Evolutionary conservation across 176 grass and related monocot genomes (phyloP), one percentile per base, ranked within the genome.

Genomic region (Aegilops sharonensis): DNA sequence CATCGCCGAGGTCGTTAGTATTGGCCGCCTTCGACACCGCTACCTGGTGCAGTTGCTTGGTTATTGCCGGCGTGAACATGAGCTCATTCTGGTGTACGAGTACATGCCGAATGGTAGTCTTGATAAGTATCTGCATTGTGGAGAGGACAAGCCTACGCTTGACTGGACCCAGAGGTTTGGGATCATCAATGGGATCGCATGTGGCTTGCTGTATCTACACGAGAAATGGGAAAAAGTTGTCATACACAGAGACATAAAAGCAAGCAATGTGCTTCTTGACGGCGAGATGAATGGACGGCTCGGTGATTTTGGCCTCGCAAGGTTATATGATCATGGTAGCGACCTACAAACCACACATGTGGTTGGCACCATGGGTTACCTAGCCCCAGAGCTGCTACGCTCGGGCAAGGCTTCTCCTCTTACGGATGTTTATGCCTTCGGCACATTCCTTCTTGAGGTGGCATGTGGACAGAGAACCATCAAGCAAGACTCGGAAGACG

Each of bases 1-100:
- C 42, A 45, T 45, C 10, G 42, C 42, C 42, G 11, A 45, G 42
- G 42, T 45, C 3, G 42, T 11, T 1, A 45, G 42, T 11, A 45
- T 45, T 45, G 42, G 42, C 3, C 42, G 42, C 42, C 42, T 45
- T 12, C 80, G 62, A 30, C 91, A 93, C 23, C 85, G 88, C 14
- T 90, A 87, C 48, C 68, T 92, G 15, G 91, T 90, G 30, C 87
- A 78, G 10, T 9, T 92, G 7, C 47, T 92, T 1, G 91, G 88
- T 1, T 90, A 90, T 13, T 90, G 88, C 63, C 25, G 88, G 11
- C 59, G 88, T 5, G 87, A 90, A 64, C 84, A 85, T 9, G 91
- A 93, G 24, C 85, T 93, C 23, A 63, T 90, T 32, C 12, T 93
- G 50, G 91, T 93, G 70, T 45, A 45, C 3, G 42, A 45, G 42